A percentile compares a stretch with the other conserved stretches of the same genome.
Evolutionary conservation across 2,329 filamentous ascomycete species (phyloP).

Genomic region (Botryotinia calthae): DNA sequence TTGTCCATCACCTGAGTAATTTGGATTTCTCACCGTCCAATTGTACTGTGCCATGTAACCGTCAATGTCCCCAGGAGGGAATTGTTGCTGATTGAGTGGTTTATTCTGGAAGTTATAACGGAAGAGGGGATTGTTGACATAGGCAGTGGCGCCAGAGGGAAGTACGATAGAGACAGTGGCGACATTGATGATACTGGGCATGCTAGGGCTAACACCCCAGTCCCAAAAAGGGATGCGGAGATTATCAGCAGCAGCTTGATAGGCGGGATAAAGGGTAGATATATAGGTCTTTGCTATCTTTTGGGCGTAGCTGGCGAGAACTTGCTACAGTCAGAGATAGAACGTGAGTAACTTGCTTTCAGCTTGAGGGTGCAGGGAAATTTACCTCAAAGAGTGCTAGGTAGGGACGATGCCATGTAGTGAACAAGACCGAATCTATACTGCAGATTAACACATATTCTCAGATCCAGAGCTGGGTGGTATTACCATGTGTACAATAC

Average conservation of each 20-base stretch:
- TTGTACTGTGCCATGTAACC: conserved; percentile 36
- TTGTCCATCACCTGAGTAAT: conserved; percentile 17
- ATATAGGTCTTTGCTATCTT: conserved; percentile 43
- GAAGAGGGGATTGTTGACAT: conserved; percentile 51
- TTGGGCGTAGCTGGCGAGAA: conserved; percentile 48
- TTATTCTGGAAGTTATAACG: conserved; percentile 48
- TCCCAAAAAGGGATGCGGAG: conserved; percentile 51
- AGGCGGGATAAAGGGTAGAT: conserved; percentile 43
- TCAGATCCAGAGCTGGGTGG: not conserved
- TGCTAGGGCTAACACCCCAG: conserved; percentile 45
- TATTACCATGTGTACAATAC: conserved; percentile 36
- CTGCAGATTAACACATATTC: not conserved
- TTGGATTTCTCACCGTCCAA: conserved; percentile 39
- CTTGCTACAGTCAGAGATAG: conserved; percentile 45
- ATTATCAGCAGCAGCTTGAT: conserved; percentile 43
- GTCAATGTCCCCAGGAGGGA: conserved; percentile 39
- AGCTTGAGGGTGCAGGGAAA: too few relatives aligned
- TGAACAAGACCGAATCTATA: conserved; percentile 32
- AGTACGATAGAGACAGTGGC: conserved; percentile 38
- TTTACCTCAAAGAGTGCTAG: conserved; percentile 54
- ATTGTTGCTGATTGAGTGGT: conserved; percentile 40
- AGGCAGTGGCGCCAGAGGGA: conserved; percentile 23
- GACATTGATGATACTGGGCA: conserved; percentile 41
- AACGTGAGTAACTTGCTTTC: conserved; percentile 2
- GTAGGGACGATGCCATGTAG: conserved; percentile 56